Conservation (phyloP, 2,329 filamentous ascomycete genomes). For the Penicillium glabrum region DNA sequence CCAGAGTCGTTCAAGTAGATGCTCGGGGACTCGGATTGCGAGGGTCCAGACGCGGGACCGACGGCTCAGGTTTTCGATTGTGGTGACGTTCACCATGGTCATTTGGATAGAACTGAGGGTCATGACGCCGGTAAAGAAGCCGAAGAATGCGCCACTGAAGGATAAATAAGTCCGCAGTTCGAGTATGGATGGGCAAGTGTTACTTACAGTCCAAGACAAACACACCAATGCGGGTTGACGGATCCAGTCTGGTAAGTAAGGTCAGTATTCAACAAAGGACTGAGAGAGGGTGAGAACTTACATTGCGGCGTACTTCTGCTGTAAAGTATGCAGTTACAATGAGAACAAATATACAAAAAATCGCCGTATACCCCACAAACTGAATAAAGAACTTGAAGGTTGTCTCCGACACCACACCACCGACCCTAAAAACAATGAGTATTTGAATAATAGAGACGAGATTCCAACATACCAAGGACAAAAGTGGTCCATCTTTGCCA, state of each 20-base stretch:
- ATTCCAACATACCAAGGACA: conserved; percentile 67
- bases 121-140: conserved; percentile 80
- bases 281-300: conserved; percentile 24
- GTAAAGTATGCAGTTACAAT: conserved; percentile 65
- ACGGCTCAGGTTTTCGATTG: conserved; percentile 72
- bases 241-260: conserved; percentile 28
- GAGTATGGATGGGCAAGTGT: background rate
- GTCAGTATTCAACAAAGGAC: background rate
- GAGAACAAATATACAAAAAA: conserved; percentile 67
- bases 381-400: conserved; percentile 91
- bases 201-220: conserved; percentile 62
- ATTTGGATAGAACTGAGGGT: conserved; percentile 69
- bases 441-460: background rate
- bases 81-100: conserved; percentile 73
- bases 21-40: conserved; percentile 67
- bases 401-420: conserved; percentile 83
- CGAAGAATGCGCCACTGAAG: conserved; percentile 64
- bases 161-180: conserved; percentile 7
- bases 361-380: conserved; percentile 71
- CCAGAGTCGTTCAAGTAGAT: conserved; percentile 34
- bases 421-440: conserved; percentile 61
- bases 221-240: conserved; percentile 63
- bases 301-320: conserved; percentile 52
- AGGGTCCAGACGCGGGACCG: conserved; percentile 66
- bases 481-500: conserved; percentile 90